Percentiles rank a stretch among this genome's conserved stretches.
phyloP scores from a whole-genome alignment of 768 basidiomycete species.

The Ramaria sp. region DNA sequence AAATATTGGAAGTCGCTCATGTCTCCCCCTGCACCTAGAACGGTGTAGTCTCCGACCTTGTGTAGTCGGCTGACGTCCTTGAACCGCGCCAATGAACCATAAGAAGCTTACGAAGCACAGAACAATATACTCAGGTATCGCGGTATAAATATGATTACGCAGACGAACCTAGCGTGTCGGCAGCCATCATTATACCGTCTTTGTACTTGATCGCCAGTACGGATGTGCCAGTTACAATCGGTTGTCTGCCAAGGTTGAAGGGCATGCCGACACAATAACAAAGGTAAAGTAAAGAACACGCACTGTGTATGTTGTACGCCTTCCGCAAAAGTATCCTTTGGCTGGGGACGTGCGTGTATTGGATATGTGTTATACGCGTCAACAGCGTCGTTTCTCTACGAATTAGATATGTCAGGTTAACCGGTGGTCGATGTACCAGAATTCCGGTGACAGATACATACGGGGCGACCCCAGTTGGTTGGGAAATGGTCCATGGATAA shows the following conservation, averaged over 20 bases:
- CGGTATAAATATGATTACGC: background rate
- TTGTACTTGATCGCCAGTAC: constrained; percentile 92
- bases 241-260: constrained; percentile 44
- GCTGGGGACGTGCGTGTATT: constrained; percentile 45
- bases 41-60: constrained; percentile 70
- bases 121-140: background rate
- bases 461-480: constrained; percentile 74
- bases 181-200: constrained; percentile 96
- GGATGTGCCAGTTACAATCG: constrained; percentile 94
- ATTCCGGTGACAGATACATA: constrained; percentile 25
- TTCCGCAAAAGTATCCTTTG: constrained; percentile 47
- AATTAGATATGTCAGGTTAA: background rate
- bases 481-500: constrained; percentile 71
- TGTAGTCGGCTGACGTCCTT: constrained; percentile 88
- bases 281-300: constrained; percentile 11
- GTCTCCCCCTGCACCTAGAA: constrained; percentile 90
- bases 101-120: constrained; percentile 53
- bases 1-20: constrained; percentile 97
- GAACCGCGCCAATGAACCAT: constrained; percentile 95
- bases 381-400: constrained; percentile 60
- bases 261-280: background rate
- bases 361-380: constrained; percentile 76
- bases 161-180: constrained; percentile 84
- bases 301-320: constrained; percentile 78
- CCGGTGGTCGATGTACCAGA: background rate